These are phyloP conservation scores for Neofusicoccum parvum DNA, from an alignment of 2,329 filamentous ascomycete genomes.

Conservation along the genomic window DNA sequence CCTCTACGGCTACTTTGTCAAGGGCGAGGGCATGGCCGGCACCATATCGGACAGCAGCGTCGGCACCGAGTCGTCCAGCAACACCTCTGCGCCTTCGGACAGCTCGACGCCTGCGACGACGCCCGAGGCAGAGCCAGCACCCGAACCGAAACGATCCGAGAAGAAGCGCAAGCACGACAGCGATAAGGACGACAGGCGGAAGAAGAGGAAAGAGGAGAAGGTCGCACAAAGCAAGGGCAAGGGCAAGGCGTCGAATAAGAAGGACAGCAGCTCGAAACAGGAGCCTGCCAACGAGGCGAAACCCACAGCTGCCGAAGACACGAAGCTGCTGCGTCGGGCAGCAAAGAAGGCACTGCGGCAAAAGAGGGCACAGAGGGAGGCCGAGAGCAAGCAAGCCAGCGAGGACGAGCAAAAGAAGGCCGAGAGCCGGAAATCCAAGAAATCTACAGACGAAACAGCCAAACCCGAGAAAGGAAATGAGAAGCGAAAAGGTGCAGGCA, in stretches of 20 bases:
- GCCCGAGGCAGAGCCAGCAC: not conserved
- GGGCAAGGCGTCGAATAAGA: conserved; percentile 17
- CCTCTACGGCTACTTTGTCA: conserved; percentile 83
- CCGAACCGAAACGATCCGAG: not conserved
- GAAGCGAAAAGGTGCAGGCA: conserved; percentile 28
- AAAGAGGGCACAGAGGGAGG: conserved; percentile 15
- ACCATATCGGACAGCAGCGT: conserved; percentile 53
- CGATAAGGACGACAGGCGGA: conserved; percentile 23
- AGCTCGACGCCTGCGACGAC: conserved; percentile 23
- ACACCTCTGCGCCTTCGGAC: conserved; percentile 15
- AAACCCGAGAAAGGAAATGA: not conserved
- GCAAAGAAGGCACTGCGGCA: conserved; percentile 23
- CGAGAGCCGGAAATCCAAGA: not conserved
- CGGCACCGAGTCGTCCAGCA: not conserved
- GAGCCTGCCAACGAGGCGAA: conserved; percentile 23
- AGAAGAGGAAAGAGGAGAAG: conserved; percentile 26
- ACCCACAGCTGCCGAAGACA: conserved; percentile 23
- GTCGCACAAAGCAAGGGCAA: conserved; percentile 8
- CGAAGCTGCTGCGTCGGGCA: conserved; percentile 23
- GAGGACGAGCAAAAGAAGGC: conserved; percentile 21
- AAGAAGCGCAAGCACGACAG: conserved; percentile 34
- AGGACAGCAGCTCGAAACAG: conserved; percentile 22
- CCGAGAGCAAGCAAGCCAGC: conserved; percentile 3
- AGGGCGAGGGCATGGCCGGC: conserved; percentile 74
- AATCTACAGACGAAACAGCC: not conserved